Evolutionary conservation across 345 rosid species (phyloP), one percentile per base, ranked within the genome.

Genomic region (Kandelia obovata): DNA sequence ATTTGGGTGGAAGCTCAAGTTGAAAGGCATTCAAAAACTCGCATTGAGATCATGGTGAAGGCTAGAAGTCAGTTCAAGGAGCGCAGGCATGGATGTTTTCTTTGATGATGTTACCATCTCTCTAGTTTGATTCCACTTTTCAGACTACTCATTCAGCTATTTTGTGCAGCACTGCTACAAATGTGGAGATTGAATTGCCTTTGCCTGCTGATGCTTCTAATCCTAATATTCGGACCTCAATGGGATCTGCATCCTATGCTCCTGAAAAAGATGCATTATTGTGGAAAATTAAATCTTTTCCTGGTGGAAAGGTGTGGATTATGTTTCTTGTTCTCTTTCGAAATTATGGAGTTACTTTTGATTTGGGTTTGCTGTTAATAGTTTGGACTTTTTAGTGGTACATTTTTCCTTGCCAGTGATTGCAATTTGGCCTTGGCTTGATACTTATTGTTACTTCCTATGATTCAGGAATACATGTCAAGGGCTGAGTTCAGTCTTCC

Each of bases 1-100:
- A 83, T 92, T 71, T 92, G 98, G 98, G 98, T 92, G 81, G 98
- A 92, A 83, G 92, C 92, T 71, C 92, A 87, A 78, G 88, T 92
- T 70, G 98, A 92, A 78, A 90, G 80, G 70, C 98, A 92, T 79
- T 92, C 96, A 8, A 90, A 89, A 86, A 90, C 95, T 75, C 88
- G 96, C 59, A 77, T 92, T 61, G 98, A 90, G 78, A 83, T 92
- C 59, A 86, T 84, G 79, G 93, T 92, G 66, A 92, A 92, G 76
- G 96, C 96, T 69, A 73, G 98, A 67, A 90, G 96, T 73, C 98
- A 92, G 73, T 92, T 82, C 83, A 92, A 92, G 87, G 98, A 92
- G 81, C 90, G 98, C 35, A 92, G 98, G 98, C 89, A 77, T 56
- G 25, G 59, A 5, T 25, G 5, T 4, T 56, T 21, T 56, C 31